Evolutionary conservation across 1,284 basidiomycete genomes (phyloP), one percentile per base, ranked within the genome.

Genomic region (Ganoderma sinense): DNA sequence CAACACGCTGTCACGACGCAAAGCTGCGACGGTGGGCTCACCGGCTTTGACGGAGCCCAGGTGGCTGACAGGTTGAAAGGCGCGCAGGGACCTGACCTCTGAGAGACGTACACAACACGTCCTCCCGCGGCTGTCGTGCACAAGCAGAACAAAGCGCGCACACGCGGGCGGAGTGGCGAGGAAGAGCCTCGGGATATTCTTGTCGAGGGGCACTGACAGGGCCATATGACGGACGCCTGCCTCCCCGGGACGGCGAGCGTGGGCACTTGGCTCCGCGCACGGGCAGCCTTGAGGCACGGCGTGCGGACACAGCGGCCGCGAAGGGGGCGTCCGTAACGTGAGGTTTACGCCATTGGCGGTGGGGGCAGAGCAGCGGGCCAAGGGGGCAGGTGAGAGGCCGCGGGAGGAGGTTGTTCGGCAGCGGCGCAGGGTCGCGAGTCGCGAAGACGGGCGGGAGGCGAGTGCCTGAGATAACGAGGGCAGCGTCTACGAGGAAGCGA

Each of bases 191-290:
- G 53, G 51, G 29, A 56, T 56, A 56, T 56, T 33, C 53, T 56
- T 56, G 31, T 33, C 62, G 26, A 33, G 43, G 62, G 31, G 62
- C 40, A n/a, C n/a, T n/a, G n/a, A n/a, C n/a, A 26, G 48, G 48
- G 23, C 41, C 26, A 23, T 40, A 20, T n/a, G 66, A 29, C 41
- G 40, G 66, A 33, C 18, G 65, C 33, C 29, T 56, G 53, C 62
- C 58, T 39, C 23, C 58, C 48, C 10, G 36, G 45, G 48, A 39
- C 43, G 56, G 43, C 29, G 23, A n/a, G 14, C 45, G 23, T 33
- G 53, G 53, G 29, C 29, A 18, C 53, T 29, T 6, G 36, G 6
- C 1, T 10, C 6, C 36, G 36, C 36, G 36, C 36, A 10, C 3
- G 36, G 36, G 36, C 36, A 10, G 36, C 36, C 36, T 36, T n/a